Evolutionary conservation across 2,329 filamentous ascomycete species (phyloP), one percentile per base, ranked within the genome.

Genomic region (Aspergillus ustus): DNA sequence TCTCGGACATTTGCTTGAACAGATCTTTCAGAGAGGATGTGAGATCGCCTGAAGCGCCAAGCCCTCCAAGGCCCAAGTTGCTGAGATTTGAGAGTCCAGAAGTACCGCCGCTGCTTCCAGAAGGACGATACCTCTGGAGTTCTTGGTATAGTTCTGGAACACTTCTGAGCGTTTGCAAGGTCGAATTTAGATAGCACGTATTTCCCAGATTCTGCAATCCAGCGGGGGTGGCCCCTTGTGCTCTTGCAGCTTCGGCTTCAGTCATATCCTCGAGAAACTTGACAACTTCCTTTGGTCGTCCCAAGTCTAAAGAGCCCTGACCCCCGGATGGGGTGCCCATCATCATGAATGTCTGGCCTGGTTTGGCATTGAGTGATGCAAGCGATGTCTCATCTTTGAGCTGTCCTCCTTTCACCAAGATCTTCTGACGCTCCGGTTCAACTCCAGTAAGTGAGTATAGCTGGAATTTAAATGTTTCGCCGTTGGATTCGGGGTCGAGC

Each of bases 221-320:
- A 60, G 93, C 91, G 1, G 96, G 95, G 50, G 86, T 94, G 52
- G 93, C 93, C 61, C 92, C 93, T 62, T 89, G 90, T 74, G 90
- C 87, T 76, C 89, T 88, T 22, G 95, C 94, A 56, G 89, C 87
- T 77, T 98, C 94, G 31, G 93, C 93, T 75, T 96, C 93, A 28
- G 92, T 96, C 94, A 99, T 97, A 76, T 99, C 95, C 79, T 99
- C 95, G 65, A 96, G 80, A 71, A 99, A 99, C 78, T 91, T 95
- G 72, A 93, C 84, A 68, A 86, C 84, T 73, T 96, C 90, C 73
- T 90, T 91, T 34, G 95, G 95, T 57, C 82, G 81, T 56, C 90
- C 87, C 62, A 89, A 82, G 31, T 91, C 82, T 20, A 79, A 83
- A 17, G 81, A 78, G 37, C 78, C 81, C 46, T 84, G 84, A 54